Evolutionary conservation across 139 green algal species (phyloP).

Genomic region (Diplosphaera chodatii): DNA sequence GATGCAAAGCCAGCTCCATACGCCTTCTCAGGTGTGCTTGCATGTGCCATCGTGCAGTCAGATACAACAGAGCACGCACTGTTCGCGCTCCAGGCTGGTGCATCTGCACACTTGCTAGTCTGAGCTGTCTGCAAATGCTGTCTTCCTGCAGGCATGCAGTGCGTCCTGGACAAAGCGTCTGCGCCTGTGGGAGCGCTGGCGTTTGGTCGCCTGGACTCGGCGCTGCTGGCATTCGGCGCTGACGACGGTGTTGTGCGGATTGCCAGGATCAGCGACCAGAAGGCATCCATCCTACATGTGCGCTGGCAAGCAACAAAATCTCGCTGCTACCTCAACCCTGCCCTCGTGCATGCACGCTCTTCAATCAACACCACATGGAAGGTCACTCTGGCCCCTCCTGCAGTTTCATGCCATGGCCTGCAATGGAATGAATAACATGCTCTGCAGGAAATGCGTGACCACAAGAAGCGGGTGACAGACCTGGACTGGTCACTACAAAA

Average conservation of each 20-base stretch:
- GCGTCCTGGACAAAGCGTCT: neutral
- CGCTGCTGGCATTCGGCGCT: neutral
- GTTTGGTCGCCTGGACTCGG: neutral
- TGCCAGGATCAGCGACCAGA: neutral
- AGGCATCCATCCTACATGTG: neutral
- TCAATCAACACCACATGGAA: no score
- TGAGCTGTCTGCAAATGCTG: no score
- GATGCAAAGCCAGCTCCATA: neutral
- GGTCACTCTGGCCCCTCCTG: no score
- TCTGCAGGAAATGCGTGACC: constrained; percentile 14
- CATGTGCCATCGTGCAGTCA: no score
- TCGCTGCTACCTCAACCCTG: no score
- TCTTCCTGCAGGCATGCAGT: neutral
- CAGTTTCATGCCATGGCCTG: neutral
- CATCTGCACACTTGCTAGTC: no score
- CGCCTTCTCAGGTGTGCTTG: neutral
- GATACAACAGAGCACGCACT: neutral
- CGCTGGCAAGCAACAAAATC: no score
- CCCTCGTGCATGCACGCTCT: no score
- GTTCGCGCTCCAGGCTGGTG: no score
- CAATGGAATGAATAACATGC: no score
- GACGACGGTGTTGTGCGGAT: neutral
- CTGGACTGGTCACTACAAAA: constrained; percentile 30
- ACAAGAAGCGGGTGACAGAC: constrained; percentile 17
- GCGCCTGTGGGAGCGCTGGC: neutral